Evolutionary conservation across 371 early-diverging fungal species (phyloP).

Genomic region (Chytridium lagenaria): DNA sequence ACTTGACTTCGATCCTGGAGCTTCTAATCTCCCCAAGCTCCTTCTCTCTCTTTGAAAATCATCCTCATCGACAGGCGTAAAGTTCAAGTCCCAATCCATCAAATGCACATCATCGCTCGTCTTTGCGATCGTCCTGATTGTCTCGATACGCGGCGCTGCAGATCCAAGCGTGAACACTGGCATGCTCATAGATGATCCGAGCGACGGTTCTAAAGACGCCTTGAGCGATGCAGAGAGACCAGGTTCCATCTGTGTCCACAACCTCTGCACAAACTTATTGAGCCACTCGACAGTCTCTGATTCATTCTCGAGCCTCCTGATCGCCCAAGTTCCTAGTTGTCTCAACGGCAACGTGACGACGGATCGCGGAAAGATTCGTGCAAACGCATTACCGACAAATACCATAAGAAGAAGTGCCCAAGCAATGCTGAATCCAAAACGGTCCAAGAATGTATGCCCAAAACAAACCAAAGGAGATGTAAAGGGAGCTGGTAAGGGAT

Average conservation of each 20-base stretch:
- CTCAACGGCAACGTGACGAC: constrained; percentile 39
- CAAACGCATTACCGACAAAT: constrained; percentile 38
- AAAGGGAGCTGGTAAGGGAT: constrained; percentile 14
- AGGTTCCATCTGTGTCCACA: constrained; percentile 97
- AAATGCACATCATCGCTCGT: constrained; percentile 81
- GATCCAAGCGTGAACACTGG: constrained; percentile 97
- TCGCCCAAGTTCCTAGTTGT: constrained; percentile 24
- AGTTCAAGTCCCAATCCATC: constrained; percentile 94
- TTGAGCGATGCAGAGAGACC: constrained; percentile 79
- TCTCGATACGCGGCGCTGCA: constrained; percentile 89
- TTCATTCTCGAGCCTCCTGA: constrained; percentile 37
- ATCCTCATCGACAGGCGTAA: constrained; percentile 88
- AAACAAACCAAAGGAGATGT: constrained; percentile 30
- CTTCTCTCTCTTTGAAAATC: constrained; percentile 39
- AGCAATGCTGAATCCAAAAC: constrained; percentile 39
- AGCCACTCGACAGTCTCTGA: constrained; percentile 96
- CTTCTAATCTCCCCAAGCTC: constrained; percentile 54
- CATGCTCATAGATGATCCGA: constrained; percentile 82
- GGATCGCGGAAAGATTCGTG: constrained; percentile 38
- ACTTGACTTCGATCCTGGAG: constrained; percentile 93
- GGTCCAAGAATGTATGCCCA: constrained; percentile 44
- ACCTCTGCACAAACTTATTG: constrained; percentile 85
- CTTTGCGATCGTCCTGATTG: constrained; percentile 77
- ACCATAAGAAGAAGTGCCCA: constrained; percentile 42
- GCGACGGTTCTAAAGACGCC: constrained; percentile 71